These are phyloP conservation scores for Carex myosuroides DNA, from an alignment of 176 grass and related monocot genomes.

Conservation along the genomic window DNA sequence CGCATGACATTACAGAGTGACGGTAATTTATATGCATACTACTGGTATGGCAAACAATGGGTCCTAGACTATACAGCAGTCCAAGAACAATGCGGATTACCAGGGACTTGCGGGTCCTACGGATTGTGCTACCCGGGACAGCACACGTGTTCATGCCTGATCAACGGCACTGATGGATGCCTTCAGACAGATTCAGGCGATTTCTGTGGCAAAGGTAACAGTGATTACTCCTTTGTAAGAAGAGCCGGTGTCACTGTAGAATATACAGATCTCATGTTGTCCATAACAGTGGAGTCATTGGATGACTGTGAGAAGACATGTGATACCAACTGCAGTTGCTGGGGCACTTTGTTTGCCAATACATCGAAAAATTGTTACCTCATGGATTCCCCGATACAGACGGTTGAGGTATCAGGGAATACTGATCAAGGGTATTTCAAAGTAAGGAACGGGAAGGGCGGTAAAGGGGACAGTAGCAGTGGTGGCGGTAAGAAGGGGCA, in stretches of 20 bases:
- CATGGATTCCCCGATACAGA: constrained; percentile 23
- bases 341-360: constrained; percentile 14
- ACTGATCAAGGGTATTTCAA: constrained; percentile 22
- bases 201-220: constrained; percentile 8
- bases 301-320: constrained; percentile 17
- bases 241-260: constrained; percentile 5
- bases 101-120: not conserved
- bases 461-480: not conserved
- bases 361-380: not conserved
- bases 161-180: constrained; percentile 1
- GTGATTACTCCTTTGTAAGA: constrained; percentile 1
- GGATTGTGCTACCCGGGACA: constrained; percentile 7
- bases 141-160: constrained; percentile 1
- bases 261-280: constrained; percentile 13
- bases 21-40: constrained; percentile 11
- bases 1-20: constrained; percentile 10
- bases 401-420: not conserved
- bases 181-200: constrained; percentile 1
- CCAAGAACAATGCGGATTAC: not conserved
- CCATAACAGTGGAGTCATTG: not conserved
- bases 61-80: not conserved
- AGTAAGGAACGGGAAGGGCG: not conserved
- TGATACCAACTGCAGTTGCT: constrained; percentile 15
- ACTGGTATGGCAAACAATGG: constrained; percentile 1
- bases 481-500: not conserved